These are phyloP conservation scores for Eragrostis curvula DNA, from an alignment of 176 grass and related monocot genomes.

Conservation along the genomic window DNA sequence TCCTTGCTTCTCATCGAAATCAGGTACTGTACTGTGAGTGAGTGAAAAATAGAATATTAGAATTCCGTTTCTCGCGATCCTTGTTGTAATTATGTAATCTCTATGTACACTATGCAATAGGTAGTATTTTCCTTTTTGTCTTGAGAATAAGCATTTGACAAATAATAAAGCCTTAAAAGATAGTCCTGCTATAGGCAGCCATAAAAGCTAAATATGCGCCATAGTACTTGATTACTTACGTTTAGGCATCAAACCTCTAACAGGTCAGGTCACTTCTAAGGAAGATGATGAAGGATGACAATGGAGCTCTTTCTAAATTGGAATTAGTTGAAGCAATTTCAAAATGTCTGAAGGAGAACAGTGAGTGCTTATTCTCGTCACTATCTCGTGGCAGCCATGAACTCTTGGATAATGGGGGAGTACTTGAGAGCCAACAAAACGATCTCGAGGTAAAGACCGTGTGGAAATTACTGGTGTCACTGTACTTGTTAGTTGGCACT, in stretches of 20 bases:
- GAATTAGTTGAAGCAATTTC: constrained; percentile 63
- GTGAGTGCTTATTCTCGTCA: constrained; percentile 21
- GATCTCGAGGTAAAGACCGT: constrained; percentile 58
- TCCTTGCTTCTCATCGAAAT: constrained; percentile 67
- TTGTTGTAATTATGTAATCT: constrained; percentile 7
- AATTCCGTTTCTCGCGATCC: not conserved
- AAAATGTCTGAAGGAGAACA: constrained; percentile 54
- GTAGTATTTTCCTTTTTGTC: not conserved
- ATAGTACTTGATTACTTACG: constrained; percentile 27
- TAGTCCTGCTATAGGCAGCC: not conserved
- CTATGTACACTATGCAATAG: not conserved
- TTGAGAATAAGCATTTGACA: not conserved
- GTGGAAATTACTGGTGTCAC: constrained; percentile 13
- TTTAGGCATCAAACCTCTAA: constrained; percentile 19
- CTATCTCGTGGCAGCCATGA: constrained; percentile 1
- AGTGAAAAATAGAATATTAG: not conserved
- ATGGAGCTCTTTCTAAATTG: constrained; percentile 42
- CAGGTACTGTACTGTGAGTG: constrained; percentile 46
- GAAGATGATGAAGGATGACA: constrained; percentile 66
- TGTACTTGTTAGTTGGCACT: constrained; percentile 16
- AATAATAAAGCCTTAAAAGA: not conserved
- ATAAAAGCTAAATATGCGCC: not conserved
- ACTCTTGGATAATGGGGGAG: constrained; percentile 36
- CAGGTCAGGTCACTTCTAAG: constrained; percentile 70
- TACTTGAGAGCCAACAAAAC: constrained; percentile 63